Conservation (phyloP, 2,329 filamentous ascomycete species). For the Chalara sp. region DNA sequence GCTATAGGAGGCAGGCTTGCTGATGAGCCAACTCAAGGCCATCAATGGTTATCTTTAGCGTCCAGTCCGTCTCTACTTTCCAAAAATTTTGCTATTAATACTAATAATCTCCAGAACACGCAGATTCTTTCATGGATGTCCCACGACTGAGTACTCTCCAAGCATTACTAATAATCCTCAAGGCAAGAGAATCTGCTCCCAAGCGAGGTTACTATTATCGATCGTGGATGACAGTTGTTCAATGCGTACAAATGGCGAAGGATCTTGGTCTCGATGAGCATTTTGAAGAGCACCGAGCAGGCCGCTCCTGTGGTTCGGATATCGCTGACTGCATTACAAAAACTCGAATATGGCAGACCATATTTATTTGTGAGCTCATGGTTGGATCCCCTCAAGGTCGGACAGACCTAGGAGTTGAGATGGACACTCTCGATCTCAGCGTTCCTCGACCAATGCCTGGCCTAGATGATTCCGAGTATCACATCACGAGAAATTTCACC, state of each 20-base stretch:
- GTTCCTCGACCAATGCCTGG: constrained; percentile 57
- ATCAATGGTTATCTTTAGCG: constrained; percentile 88
- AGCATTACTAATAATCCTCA: constrained; percentile 78
- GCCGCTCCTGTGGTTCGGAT: constrained; percentile 61
- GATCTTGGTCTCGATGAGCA: constrained; percentile 88
- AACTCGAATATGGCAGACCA: constrained; percentile 82
- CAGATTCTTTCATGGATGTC: constrained; percentile 88
- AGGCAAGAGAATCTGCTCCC: constrained; percentile 85
- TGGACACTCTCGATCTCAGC: constrained; percentile 69
- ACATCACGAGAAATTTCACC: constrained; percentile 75
- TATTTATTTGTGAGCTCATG: constrained; percentile 85
- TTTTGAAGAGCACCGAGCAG: constrained; percentile 67
- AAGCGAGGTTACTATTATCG: constrained; percentile 94
- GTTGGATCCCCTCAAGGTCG: constrained; percentile 87
- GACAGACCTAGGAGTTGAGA: constrained; percentile 68
- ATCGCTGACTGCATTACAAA: constrained; percentile 75
- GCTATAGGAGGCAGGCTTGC: constrained; percentile 80
- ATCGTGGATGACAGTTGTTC: constrained; percentile 94
- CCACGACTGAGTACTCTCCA: constrained; percentile 88
- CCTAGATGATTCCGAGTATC: constrained; percentile 67
- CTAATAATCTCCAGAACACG: constrained; percentile 57
- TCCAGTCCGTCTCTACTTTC: constrained; percentile 48
- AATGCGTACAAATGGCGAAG: constrained; percentile 87
- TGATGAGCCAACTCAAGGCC: constrained; percentile 75
- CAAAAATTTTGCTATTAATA: background rate